Percentiles rank a stretch among this genome's conserved stretches.
These are phyloP conservation scores for Aspergillus sp. DNA, from an alignment of 2,329 filamentous ascomycete species.

Conservation along the genomic window DNA sequence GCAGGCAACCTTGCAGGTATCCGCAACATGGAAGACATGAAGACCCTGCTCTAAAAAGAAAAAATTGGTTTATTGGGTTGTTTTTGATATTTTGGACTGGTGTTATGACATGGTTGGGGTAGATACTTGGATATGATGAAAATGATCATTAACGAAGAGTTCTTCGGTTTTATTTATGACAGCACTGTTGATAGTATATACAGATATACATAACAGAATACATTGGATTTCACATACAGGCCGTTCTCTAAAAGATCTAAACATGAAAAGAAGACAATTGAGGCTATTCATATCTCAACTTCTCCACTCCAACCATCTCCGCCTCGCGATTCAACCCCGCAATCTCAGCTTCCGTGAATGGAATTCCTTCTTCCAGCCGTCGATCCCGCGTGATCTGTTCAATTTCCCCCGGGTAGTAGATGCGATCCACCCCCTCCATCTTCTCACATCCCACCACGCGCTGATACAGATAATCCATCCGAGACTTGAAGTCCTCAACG, in stretches of 20 bases:
- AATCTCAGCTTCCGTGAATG: not conserved
- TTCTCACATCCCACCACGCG: constrained; percentile 50
- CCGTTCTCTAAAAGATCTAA: no score
- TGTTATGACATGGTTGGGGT: not conserved
- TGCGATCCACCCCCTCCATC: constrained; percentile 50
- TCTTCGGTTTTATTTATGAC: no score
- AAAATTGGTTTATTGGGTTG: not conserved
- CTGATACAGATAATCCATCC: constrained; percentile 56
- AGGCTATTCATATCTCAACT: no score
- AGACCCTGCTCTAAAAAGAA: constrained; percentile 21
- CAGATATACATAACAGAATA: no score
- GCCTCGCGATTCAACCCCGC: not conserved
- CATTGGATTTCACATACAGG: no score
- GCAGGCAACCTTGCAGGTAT: constrained; percentile 57
- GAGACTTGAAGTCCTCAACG: constrained; percentile 60
- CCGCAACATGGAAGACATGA: constrained; percentile 42
- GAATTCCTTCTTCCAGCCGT: constrained; percentile 5
- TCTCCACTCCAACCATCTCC: not conserved
- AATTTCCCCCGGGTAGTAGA: constrained; percentile 56
- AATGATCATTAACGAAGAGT: no score
- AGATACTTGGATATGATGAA: no score
- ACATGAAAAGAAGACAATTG: no score
- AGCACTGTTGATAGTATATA: no score
- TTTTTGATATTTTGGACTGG: not conserved
- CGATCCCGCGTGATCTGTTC: constrained; percentile 47